A percentile compares a stretch with the other conserved stretches of the same genome.
Evolutionary conservation across 495 filamentous ascomycete genomes (phyloP).

Genomic region (Chaetomium fimeti): DNA sequence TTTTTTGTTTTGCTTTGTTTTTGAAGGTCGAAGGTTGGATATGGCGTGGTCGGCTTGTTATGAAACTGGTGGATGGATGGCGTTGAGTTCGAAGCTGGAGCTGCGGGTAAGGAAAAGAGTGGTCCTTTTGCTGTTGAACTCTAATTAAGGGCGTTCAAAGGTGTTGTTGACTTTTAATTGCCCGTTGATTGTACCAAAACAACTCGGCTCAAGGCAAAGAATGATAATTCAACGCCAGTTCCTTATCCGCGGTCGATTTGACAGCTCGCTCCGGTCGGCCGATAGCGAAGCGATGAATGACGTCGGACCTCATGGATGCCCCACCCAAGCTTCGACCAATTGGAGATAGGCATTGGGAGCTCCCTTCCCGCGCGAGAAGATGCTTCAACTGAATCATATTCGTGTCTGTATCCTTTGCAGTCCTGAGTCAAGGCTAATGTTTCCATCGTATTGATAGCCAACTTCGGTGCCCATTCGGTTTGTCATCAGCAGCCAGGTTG

Average conservation of each 20-base stretch:
- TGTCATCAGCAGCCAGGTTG: no score
- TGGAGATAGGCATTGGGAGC: not conserved
- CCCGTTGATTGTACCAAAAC: not conserved
- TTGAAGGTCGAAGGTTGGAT: not conserved
- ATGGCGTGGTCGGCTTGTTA: no score
- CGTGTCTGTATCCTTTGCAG: no score
- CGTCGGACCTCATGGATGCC: slow-evolving; percentile 8
- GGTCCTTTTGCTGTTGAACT: not conserved
- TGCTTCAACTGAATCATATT: not conserved
- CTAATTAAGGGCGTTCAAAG: not conserved
- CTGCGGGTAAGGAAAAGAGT: no score
- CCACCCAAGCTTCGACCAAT: slow-evolving; percentile 19
- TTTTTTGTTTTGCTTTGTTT: not conserved
- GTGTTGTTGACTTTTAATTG: not conserved
- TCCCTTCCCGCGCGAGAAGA: not conserved
- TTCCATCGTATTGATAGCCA: not conserved
- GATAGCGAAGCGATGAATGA: slow-evolving; percentile 6
- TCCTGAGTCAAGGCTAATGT: no score
- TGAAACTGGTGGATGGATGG: no score
- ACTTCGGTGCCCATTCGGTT: no score
- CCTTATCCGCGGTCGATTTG: not conserved
- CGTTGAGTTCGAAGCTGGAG: not conserved
- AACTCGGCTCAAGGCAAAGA: not conserved
- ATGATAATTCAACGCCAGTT: not conserved
- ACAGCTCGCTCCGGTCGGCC: slow-evolving; percentile 11